Evolutionary conservation across 129 eudicot genomes (phyloP).

Genomic region (Daucus carota): DNA sequence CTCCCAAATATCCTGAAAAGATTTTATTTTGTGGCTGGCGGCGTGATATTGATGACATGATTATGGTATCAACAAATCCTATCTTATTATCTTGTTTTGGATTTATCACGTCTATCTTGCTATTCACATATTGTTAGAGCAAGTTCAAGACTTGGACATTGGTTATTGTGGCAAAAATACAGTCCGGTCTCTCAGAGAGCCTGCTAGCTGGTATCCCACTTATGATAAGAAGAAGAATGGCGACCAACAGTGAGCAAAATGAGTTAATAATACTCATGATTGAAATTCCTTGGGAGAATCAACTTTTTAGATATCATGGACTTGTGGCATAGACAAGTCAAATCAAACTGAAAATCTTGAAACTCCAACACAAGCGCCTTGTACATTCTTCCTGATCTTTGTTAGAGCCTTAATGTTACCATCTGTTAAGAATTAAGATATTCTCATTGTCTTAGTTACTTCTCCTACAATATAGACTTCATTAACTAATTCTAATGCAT

Average conservation of each 20-base stretch:
- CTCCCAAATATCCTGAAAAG: slow-evolving; percentile 90
- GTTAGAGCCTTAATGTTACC: not conserved
- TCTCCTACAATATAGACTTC: not conserved
- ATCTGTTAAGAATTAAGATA: not conserved
- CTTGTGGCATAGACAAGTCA: not conserved
- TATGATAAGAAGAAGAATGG: not conserved
- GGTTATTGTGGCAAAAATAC: not conserved
- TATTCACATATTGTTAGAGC: not conserved
- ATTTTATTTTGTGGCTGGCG: slow-evolving; percentile 98
- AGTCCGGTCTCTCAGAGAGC: not conserved
- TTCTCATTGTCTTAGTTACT: not conserved
- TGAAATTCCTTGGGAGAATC: not conserved
- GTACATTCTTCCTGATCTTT: not conserved
- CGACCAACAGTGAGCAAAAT: not conserved
- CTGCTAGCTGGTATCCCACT: not conserved
- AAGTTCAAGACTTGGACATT: not conserved
- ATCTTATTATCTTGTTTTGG: not conserved
- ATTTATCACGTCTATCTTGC: not conserved
- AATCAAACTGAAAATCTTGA: not conserved
- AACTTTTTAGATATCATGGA: not conserved
- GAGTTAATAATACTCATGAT: not conserved
- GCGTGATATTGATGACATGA: slow-evolving; percentile 98
- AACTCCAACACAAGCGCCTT: not conserved
- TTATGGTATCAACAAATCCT: slow-evolving; percentile 47
- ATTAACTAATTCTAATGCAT: not conserved